Conservation (phyloP, 1,139 yeast genomes). For the Debaryomyces psychrophilus region DNA sequence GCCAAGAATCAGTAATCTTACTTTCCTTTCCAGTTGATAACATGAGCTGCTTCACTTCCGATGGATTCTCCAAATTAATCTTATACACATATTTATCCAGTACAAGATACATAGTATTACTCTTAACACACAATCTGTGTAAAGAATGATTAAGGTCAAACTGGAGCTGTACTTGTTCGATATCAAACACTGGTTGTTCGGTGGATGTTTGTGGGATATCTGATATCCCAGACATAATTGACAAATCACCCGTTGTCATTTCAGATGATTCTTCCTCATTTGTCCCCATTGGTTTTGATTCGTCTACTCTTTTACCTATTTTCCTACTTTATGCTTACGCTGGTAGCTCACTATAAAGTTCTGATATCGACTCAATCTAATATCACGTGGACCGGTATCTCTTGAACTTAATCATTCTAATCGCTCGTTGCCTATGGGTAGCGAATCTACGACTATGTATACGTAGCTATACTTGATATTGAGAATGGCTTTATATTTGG, state of each 20-base stretch:
- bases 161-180: conserved; percentile 50
- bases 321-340: too few species aligned
- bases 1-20: conserved; percentile 36
- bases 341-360: too few species aligned
- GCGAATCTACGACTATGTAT: too few species aligned
- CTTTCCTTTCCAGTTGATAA: conserved; percentile 24
- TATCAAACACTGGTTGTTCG: conserved; percentile 29
- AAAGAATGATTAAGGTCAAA: conserved; percentile 37
- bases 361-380: too few species aligned
- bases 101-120: conserved; percentile 41
- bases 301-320: background rate
- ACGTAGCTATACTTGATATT: too few species aligned
- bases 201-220: background rate
- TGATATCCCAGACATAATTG: background rate
- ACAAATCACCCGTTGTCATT: background rate
- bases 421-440: too few species aligned
- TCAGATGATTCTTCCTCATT: background rate
- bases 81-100: conserved; percentile 26
- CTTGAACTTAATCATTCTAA: too few species aligned
- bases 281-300: background rate
- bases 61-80: conserved; percentile 43
- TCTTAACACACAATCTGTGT: conserved; percentile 30
- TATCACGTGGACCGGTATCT: too few species aligned
- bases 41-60: conserved; percentile 33
- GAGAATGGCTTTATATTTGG: too few species aligned